Conservation (phyloP, 129 eudicot species). For the sunflower (Helianthus annuus) region HanXRQr2.0-SUNRISE NC_035433.2:71245549-71246048, state of each 20-base stretch:
- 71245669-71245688: background rate
- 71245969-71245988: background rate
- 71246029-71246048: background rate
- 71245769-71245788: slow-evolving; percentile 6
- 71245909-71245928: slow-evolving; percentile 5
- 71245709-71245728: background rate
- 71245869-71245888: background rate
- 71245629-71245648: too few relatives aligned
- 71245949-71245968: too few relatives aligned
- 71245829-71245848: background rate
- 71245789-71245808: slow-evolving; percentile 19
- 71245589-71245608: too few relatives aligned
- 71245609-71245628: too few relatives aligned
- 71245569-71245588: too few relatives aligned
- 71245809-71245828: slow-evolving; percentile 13
- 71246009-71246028: slow-evolving; percentile 7
- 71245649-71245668: too few relatives aligned
- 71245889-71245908: slow-evolving; percentile 6
- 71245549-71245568: too few relatives aligned
- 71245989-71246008: slow-evolving; percentile 3
- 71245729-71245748: background rate
- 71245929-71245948: slow-evolving; percentile 6
- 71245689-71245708: background rate
- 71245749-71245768: background rate
- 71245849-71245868: background rate